Conservation (phyloP, 78 protist species). For the Guillardia theta region DNA sequence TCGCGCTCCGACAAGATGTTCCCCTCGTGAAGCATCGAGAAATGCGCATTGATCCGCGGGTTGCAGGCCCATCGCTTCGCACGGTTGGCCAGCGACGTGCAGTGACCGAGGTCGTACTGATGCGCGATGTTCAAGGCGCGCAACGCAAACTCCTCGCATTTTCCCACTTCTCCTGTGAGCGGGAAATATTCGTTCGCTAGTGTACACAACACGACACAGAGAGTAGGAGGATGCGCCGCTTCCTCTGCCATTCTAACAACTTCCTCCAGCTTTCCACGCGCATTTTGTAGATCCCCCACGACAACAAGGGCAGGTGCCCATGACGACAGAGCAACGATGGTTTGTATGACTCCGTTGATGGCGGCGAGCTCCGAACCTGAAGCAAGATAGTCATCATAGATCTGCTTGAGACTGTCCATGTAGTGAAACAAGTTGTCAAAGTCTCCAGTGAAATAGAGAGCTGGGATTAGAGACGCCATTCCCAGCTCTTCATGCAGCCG, state of each 20-base stretch:
- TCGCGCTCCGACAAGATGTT: no score
- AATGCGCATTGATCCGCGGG: no score
- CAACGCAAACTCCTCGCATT: neutral
- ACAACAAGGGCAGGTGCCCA: no score
- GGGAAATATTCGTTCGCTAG: neutral
- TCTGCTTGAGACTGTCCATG: neutral
- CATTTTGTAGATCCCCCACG: no score
- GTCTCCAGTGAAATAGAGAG: neutral
- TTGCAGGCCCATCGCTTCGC: no score
- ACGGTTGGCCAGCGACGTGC: no score
- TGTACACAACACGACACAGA: neutral
- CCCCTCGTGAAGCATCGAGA: no score
- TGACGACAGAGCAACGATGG: neutral
- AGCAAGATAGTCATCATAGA: neutral
- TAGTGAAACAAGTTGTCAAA: neutral
- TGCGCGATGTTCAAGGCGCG: no score
- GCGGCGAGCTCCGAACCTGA: neutral
- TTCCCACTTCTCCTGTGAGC: neutral
- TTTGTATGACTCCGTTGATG: neutral
- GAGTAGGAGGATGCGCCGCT: neutral
- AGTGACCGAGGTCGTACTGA: no score
- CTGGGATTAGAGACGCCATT: neutral
- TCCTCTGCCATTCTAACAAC: neutral
- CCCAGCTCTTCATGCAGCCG: neutral
- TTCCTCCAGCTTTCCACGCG: no score